These are phyloP conservation scores for Prasinococcaceae sp. DNA, from an alignment of 139 green algal genomes.

Conservation along the genomic window DNA sequence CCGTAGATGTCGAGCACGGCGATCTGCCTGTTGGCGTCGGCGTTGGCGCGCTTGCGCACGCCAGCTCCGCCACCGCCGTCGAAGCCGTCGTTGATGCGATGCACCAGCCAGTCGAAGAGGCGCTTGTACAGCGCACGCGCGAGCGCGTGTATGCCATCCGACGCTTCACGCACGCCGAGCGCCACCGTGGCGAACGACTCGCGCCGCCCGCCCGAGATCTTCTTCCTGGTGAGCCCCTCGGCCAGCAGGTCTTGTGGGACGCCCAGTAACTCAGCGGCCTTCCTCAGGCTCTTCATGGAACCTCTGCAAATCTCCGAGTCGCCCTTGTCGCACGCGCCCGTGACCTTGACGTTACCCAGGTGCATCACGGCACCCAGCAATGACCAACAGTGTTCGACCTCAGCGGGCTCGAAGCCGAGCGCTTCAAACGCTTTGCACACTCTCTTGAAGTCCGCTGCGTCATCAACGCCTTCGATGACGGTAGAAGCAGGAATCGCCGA, in stretches of 20 bases:
- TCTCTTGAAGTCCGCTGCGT: slow-evolving; percentile 2
- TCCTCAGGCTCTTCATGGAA: neutral
- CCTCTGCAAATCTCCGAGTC: no score
- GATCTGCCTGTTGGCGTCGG: slow-evolving; percentile 4
- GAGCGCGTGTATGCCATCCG: slow-evolving; percentile 37
- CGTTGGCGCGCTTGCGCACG: neutral
- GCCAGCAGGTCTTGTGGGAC: slow-evolving; percentile 8
- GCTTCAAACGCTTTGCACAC: slow-evolving; percentile 1
- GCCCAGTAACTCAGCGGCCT: slow-evolving; percentile 12
- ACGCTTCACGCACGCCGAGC: slow-evolving; percentile 41
- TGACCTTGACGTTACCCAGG: slow-evolving; percentile 21
- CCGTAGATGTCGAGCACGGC: slow-evolving; percentile 32
- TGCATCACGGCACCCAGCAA: slow-evolving; percentile 40
- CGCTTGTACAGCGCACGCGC: slow-evolving; percentile 41
- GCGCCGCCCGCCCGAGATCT: slow-evolving; percentile 42
- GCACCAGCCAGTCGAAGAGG: slow-evolving; percentile 45
- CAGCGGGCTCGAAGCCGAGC: neutral
- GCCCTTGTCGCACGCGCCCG: no score
- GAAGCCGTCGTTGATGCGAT: slow-evolving; percentile 17
- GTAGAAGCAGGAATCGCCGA: neutral
- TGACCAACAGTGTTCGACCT: slow-evolving; percentile 4
- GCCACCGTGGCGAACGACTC: slow-evolving; percentile 54
- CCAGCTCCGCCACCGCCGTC: neutral
- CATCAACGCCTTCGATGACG: slow-evolving; percentile 5
- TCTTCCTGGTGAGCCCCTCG: slow-evolving; percentile 15